phyloP scores from a whole-genome alignment of 768 basidiomycete species.

The Hygrophorus russula region DNA sequence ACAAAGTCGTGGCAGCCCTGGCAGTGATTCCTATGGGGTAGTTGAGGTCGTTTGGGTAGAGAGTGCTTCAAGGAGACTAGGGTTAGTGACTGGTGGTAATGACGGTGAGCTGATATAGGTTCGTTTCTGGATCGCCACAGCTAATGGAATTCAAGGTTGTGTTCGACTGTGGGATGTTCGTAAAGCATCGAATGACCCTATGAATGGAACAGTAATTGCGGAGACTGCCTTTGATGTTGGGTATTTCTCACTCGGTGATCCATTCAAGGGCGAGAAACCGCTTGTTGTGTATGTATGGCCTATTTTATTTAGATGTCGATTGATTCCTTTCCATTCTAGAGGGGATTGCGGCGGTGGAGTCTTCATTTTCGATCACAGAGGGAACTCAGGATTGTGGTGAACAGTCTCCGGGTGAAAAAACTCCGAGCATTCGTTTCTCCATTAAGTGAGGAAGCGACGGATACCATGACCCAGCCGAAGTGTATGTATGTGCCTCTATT shows the following conservation, averaged over 20 bases:
- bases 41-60: conserved; percentile 44
- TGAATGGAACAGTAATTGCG: conserved; percentile 40
- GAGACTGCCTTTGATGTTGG: conserved; percentile 46
- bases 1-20: conserved; percentile 20
- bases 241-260: conserved; percentile 48
- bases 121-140: not conserved
- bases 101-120: conserved; percentile 36
- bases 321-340: conserved; percentile 15
- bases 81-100: conserved; percentile 48
- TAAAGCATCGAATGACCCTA: conserved; percentile 21
- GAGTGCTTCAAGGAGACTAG: conserved; percentile 21
- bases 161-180: conserved; percentile 57
- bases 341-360: conserved; percentile 40
- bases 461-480: not conserved
- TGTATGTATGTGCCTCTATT: not conserved
- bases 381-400: not conserved
- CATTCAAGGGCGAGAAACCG: conserved; percentile 36
- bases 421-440: too few relatives aligned
- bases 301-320: not conserved
- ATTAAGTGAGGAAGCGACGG: too few relatives aligned
- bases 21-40: conserved; percentile 33
- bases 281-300: conserved; percentile 44
- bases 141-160: conserved; percentile 35
- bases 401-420: too few relatives aligned
- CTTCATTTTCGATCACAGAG: conserved; percentile 26